Evolutionary conservation across 805 yeast genomes (phyloP), one percentile per base, ranked within the genome.

Genomic region (Zygosaccharomyces gambellarensis): DNA sequence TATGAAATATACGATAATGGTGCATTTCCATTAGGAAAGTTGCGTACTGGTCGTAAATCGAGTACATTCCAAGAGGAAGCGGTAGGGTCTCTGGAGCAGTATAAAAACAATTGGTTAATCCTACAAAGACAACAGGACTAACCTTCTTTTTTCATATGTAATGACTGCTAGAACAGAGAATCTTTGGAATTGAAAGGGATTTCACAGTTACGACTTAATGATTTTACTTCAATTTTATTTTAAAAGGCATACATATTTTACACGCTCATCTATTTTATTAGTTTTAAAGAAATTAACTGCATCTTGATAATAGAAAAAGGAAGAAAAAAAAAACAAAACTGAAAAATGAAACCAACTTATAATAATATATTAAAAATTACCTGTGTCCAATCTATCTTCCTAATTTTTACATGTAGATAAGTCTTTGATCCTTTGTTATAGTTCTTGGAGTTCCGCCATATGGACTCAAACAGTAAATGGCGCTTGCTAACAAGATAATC

Each of bases 61-160:
- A 63, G 67, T 38, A 50, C 62, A 9, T 42, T 64, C 17, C 67
- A 66, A 49, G 67, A 63, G 36, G 69, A 66, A 45, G 57, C 63
- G 34, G 67, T 67, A 28, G 69, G 68, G 4, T 67, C 70, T 5
- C 50, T 67, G 46, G 71, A 67, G 44, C 69, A 65, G 49, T 67
- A 67, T 47, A 67, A 66, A 53, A 67, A 67, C 48, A 67, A 67
- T 46, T 67, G 71, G 71, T 49, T 67, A 30, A 63, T 67, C 59
- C 51, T 66, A 36, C 70, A 67, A 55, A 65, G 62, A 39, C 65
- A 65, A 34, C 64, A 62, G 38, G 54, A 51, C 22, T 50, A 28
- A 34, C 19, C 11, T 34, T 11, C 10, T 7, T 14, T 34, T 34
- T 14, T 14, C 10, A 14, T 34, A 4, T 34, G 38, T 34, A 14